Conservation (phyloP, 192 early-diverging fungal species). For the Backusella australiensis region DNA sequence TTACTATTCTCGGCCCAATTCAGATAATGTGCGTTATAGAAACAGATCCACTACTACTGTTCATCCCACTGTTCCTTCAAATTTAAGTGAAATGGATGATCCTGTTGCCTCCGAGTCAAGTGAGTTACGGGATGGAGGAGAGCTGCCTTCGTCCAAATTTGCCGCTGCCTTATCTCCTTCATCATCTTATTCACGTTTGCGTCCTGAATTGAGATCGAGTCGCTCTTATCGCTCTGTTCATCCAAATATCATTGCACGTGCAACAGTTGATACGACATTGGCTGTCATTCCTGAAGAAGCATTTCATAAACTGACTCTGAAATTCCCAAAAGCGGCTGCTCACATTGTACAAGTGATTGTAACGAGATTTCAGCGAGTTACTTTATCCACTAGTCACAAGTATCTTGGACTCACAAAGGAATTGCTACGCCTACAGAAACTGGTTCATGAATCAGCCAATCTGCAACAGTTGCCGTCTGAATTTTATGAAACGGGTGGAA, state of each 20-base stretch:
- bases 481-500: constrained; percentile 50
- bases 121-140: neutral
- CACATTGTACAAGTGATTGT: constrained; percentile 96
- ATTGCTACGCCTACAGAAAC: constrained; percentile 80
- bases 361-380: constrained; percentile 93
- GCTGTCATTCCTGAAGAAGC: constrained; percentile 93
- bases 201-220: neutral
- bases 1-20: neutral
- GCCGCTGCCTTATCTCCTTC: neutral
- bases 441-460: constrained; percentile 73
- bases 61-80: neutral
- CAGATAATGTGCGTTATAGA: constrained; percentile 4
- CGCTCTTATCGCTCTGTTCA: constrained; percentile 45
- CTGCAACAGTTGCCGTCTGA: constrained; percentile 48
- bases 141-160: neutral
- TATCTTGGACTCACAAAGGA: constrained; percentile 88
- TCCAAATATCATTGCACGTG: constrained; percentile 80
- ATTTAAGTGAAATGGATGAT: neutral
- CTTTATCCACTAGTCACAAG: constrained; percentile 84
- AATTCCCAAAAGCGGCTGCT: constrained; percentile 90
- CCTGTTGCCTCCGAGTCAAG: neutral
- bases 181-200: neutral
- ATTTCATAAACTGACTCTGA: constrained; percentile 83
- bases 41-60: neutral
- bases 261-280: constrained; percentile 85